These are phyloP conservation scores for Phanerochaete sordida DNA, from an alignment of 768 basidiomycete genomes.

Conservation along the genomic window DNA sequence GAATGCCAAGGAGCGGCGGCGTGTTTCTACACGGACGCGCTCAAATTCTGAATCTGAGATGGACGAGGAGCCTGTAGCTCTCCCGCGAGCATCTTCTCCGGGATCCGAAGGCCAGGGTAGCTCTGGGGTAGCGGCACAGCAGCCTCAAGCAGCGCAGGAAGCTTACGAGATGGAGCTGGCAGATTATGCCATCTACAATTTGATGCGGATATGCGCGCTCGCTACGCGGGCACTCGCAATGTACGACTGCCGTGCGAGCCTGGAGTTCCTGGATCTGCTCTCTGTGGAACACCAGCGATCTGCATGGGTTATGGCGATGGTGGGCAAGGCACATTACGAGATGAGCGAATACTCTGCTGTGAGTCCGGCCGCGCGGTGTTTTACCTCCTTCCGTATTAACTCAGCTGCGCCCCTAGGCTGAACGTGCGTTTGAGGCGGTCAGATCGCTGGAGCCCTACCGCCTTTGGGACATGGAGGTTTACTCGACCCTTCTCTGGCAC, in stretches of 20 bases:
- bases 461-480: conserved; percentile 91
- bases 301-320: conserved; percentile 75
- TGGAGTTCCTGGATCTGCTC: conserved; percentile 74
- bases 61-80: conserved; percentile 53
- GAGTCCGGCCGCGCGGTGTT: conserved; percentile 29
- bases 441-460: conserved; percentile 88
- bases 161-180: conserved; percentile 69
- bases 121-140: conserved; percentile 53
- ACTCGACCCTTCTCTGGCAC: conserved; percentile 96
- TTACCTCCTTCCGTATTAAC: background rate
- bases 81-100: conserved; percentile 30
- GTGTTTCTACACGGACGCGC: conserved; percentile 48
- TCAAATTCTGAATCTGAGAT: conserved; percentile 71
- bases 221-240: conserved; percentile 71
- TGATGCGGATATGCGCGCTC: conserved; percentile 77
- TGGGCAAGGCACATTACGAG: conserved; percentile 89
- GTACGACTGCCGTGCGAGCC: conserved; percentile 73
- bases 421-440: conserved; percentile 81
- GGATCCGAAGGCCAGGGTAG: conserved; percentile 21
- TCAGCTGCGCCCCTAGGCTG: conserved; percentile 52
- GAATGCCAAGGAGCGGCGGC: conserved; percentile 53
- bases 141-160: conserved; percentile 70
- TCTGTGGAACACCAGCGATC: conserved; percentile 72
- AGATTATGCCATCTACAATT: conserved; percentile 78
- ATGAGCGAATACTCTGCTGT: conserved; percentile 85